Percentiles rank a stretch among this genome's conserved stretches.
phyloP scores from a whole-genome alignment of 345 rosid genomes.

The Limnanthes douglasii region DNA sequence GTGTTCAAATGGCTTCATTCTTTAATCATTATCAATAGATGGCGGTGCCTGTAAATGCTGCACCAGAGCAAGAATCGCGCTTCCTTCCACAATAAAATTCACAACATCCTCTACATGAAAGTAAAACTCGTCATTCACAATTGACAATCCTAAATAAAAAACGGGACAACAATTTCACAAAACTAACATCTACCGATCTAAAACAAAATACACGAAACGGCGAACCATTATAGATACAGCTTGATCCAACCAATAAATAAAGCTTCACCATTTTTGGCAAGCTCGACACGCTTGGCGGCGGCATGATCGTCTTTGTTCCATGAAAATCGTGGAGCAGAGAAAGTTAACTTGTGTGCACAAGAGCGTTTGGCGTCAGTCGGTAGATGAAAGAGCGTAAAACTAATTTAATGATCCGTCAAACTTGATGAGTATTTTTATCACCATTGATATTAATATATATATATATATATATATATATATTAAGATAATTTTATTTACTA shows the following conservation, averaged over 20 bases:
- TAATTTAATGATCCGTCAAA: too few species aligned
- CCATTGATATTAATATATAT: too few species aligned
- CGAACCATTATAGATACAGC: too few species aligned
- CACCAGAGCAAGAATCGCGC: constrained; percentile 88
- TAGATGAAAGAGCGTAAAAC: too few species aligned
- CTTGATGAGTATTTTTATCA: too few species aligned
- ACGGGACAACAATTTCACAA: too few species aligned
- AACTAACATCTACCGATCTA: too few species aligned
- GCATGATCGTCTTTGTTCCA: constrained; percentile 93
- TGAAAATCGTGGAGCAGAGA: constrained; percentile 57
- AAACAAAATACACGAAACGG: too few species aligned
- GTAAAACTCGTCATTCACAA: too few species aligned
- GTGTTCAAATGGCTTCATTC: constrained; percentile 66
- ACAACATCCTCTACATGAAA: constrained; percentile 78
- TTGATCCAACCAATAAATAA: too few species aligned
- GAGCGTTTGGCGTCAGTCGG: constrained; percentile 46
- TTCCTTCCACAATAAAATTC: constrained; percentile 87
- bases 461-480: too few species aligned
- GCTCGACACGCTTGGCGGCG: constrained; percentile 90
- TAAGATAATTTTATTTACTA: too few species aligned
- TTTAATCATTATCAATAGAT: constrained; percentile 27
- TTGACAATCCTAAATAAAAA: neutral
- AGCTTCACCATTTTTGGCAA: constrained; percentile 87
- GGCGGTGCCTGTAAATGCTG: constrained; percentile 85
- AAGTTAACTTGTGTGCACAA: constrained; percentile 57